Evolutionary conservation across 208 protist genomes (phyloP).

Genomic region (Acanthamoeba culbertsoni): DNA sequence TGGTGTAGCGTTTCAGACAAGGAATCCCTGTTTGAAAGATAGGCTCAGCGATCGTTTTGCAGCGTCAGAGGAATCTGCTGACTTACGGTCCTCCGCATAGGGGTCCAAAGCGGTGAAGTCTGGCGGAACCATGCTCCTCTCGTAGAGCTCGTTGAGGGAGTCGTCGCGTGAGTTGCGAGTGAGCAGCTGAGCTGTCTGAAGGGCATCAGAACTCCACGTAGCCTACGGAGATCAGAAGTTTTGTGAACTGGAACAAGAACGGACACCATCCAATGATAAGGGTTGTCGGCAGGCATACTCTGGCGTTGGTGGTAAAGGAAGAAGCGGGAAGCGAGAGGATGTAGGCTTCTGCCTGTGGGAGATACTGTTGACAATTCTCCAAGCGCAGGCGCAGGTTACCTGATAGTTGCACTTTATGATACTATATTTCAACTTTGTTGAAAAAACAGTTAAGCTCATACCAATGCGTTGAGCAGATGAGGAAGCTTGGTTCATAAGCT

Average conservation of each 20-base stretch:
- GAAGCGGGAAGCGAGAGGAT: not conserved
- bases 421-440: not conserved
- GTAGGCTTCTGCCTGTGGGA: not conserved
- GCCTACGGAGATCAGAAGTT: not conserved
- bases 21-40: not conserved
- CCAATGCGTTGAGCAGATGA: not conserved
- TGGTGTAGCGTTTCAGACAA: conserved; percentile 69
- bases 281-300: not conserved
- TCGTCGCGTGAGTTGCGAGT: not conserved
- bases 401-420: too few species aligned
- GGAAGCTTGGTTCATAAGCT: not conserved
- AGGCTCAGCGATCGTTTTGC: not conserved
- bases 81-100: conserved; percentile 65
- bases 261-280: not conserved
- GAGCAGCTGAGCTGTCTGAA: conserved; percentile 34
- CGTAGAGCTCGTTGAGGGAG: not conserved
- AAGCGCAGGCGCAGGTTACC: not conserved
- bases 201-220: not conserved
- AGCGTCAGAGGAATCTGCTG: not conserved
- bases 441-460: not conserved
- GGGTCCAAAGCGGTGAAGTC: conserved; percentile 59
- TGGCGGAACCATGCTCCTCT: conserved; percentile 52
- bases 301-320: not conserved
- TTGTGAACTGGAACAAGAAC: not conserved
- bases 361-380: not conserved